Base-by-base conservation (phyloP, 768 basidiomycete species). In the Lactarius sp. region DNA sequence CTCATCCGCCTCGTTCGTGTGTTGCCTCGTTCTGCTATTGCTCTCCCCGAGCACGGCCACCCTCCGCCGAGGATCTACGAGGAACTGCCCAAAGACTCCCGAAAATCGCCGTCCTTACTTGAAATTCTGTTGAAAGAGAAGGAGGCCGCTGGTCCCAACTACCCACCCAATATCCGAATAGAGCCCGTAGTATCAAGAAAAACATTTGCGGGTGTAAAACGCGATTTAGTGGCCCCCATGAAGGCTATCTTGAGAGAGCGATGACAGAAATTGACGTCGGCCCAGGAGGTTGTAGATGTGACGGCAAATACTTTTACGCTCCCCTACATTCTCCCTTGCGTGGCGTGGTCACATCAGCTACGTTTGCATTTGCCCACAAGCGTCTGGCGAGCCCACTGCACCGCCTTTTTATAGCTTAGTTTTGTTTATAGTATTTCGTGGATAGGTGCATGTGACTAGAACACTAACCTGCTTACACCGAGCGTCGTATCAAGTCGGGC, bases 121-220 rank as follows among this genome's bases (percentile, higher is more conserved):
- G 76, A 78, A 64, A 67, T 75, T 18, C 76, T 84, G 47, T 71
- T 74, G 60, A 73, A 76, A 59, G 75, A 75, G 34, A 76, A 80
- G 69, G 67, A 70, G 27, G 74, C 74, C 34, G 72, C 75, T 0
- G 79, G 78, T 4, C 70, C 70, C 10, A 66, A 67, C n/a, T 83
- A 77, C 73, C 82, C 82, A 2, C 65, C 71, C 33, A 83, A 83
- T 58, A 73, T 83, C 52, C 79, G 82, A 42, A 77, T 83, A 46
- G 82, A 84, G 68, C 77, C 80, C 1, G 63, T 77, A 49, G 66
- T 81, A 52, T 73, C 73, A 42, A 77, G 73, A 68, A 72, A 71
- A 47, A 73, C 71, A 18, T 78, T 81, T 53, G 73, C 73, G 44
- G 75, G 76, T 27, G 76, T 80, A 0, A 75, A 75, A 20, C 73